Conservation (phyloP, 805 yeast genomes). For the Metschnikowia orientalis region DNA sequence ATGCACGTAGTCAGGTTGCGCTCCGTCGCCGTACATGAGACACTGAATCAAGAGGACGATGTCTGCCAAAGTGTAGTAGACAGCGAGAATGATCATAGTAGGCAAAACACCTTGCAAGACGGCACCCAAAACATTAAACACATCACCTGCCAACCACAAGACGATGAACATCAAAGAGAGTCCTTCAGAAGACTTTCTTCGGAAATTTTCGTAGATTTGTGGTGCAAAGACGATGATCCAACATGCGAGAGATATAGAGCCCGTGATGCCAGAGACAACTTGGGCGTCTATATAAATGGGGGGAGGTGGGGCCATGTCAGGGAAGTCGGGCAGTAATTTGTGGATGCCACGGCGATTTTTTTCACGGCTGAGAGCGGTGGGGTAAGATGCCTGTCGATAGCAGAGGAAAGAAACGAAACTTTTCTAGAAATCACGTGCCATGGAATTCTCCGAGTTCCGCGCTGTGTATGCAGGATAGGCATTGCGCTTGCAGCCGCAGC, state of each 20-base stretch:
- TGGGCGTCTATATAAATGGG: slow-evolving; percentile 63
- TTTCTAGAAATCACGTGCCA: slow-evolving; percentile 5
- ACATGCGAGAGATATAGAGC: slow-evolving; percentile 90
- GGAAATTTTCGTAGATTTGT: slow-evolving; percentile 87
- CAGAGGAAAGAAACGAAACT: no score
- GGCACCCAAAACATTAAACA: slow-evolving; percentile 90
- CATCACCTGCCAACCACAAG: slow-evolving; percentile 90
- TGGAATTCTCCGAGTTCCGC: neutral
- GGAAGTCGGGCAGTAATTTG: neutral
- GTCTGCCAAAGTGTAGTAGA: slow-evolving; percentile 91
- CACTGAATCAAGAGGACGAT: slow-evolving; percentile 80
- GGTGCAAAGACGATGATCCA: slow-evolving; percentile 99
- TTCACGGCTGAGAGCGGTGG: no score
- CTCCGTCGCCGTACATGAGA: slow-evolving; percentile 65
- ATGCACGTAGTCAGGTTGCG: slow-evolving; percentile 66
- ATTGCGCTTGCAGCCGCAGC: no score
- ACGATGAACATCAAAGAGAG: slow-evolving; percentile 80
- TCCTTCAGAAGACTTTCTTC: slow-evolving; percentile 84
- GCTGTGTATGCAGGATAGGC: no score
- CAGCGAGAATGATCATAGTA: slow-evolving; percentile 89
- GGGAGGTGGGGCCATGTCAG: slow-evolving; percentile 53
- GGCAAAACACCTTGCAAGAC: slow-evolving; percentile 85
- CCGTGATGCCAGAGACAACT: slow-evolving; percentile 74
- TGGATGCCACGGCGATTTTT: no score
- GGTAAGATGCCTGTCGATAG: no score